These are phyloP conservation scores for Ceriops decandra DNA, from an alignment of 345 rosid genomes.

Conservation along the genomic window DNA sequence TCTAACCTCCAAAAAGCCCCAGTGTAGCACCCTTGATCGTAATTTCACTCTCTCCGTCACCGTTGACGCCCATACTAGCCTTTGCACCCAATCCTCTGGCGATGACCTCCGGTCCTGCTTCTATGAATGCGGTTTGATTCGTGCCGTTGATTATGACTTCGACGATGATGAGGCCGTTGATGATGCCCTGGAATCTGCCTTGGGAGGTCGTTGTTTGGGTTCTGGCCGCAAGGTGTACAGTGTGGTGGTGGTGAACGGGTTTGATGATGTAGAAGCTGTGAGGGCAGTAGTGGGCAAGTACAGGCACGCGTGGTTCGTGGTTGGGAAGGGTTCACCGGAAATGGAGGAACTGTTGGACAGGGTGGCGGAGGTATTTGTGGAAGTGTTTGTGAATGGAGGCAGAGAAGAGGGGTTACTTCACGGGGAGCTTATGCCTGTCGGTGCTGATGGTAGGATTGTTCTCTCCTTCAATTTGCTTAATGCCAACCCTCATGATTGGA, in stretches of 20 bases:
- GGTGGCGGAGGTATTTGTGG: slow-evolving; percentile 64
- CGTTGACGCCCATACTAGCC: slow-evolving; percentile 24
- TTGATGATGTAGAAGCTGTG: slow-evolving; percentile 31
- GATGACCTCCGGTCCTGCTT: slow-evolving; percentile 18
- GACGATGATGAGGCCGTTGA: slow-evolving; percentile 51
- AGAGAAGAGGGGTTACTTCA: slow-evolving; percentile 64
- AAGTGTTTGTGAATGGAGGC: slow-evolving; percentile 81
- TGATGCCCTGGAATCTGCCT: slow-evolving; percentile 45
- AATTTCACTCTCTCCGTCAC: slow-evolving; percentile 58
- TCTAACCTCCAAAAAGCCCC: slow-evolving; percentile 36
- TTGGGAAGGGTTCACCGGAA: slow-evolving; percentile 40
- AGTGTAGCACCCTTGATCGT: slow-evolving; percentile 45
- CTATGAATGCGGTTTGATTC: slow-evolving; percentile 50
- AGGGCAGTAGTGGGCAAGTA: slow-evolving; percentile 76
- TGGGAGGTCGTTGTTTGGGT: slow-evolving; percentile 34
- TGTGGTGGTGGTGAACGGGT: slow-evolving; percentile 51
- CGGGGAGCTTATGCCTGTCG: slow-evolving; percentile 92
- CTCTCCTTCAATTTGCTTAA: slow-evolving; percentile 87
- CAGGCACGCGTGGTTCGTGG: slow-evolving; percentile 77
- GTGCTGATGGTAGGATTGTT: slow-evolving; percentile 82
- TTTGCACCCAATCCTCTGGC: slow-evolving; percentile 2
- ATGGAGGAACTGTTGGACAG: slow-evolving; percentile 34
- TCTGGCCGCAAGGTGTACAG: slow-evolving; percentile 45
- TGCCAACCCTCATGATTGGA: slow-evolving; percentile 77
- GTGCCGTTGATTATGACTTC: slow-evolving; percentile 31